Evolutionary conservation across 768 basidiomycete species (phyloP).

Genomic region (Leccinum ochraceum): DNA sequence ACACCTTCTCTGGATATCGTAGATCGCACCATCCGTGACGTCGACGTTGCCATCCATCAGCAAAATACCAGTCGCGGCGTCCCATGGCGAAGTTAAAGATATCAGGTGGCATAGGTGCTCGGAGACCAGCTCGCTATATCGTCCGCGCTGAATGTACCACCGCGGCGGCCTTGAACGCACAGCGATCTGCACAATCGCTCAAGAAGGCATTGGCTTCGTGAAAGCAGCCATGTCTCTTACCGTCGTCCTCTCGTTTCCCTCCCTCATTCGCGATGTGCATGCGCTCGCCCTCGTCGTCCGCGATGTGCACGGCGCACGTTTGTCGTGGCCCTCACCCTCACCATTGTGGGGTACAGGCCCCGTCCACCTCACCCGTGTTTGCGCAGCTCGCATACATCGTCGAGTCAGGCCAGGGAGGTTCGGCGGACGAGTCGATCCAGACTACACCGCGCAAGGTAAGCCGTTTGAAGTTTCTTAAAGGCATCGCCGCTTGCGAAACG

Average conservation of each 20-base stretch:
- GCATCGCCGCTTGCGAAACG: constrained; percentile 84
- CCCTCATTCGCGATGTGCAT: too few relatives aligned
- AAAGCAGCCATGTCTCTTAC: too few relatives aligned
- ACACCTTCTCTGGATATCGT: constrained; percentile 83
- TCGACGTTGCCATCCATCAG: constrained; percentile 68
- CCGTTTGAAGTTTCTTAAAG: constrained; percentile 67
- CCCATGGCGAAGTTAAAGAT: constrained; percentile 55
- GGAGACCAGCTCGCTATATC: constrained; percentile 48
- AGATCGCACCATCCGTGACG: constrained; percentile 80
- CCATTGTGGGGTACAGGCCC: too few relatives aligned
- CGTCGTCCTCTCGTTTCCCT: too few relatives aligned
- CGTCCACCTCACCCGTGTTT: constrained; percentile 39
- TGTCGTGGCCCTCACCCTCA: too few relatives aligned
- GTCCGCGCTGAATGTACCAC: constrained; percentile 4
- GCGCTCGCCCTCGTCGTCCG: too few relatives aligned
- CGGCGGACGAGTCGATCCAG: constrained; percentile 75
- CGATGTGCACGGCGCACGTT: too few relatives aligned
- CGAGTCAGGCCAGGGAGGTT: constrained; percentile 49
- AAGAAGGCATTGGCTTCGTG: too few relatives aligned
- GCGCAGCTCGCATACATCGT: constrained; percentile 85
- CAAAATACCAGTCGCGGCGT: constrained; percentile 51
- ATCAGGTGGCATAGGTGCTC: constrained; percentile 21
- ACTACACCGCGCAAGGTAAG: constrained; percentile 74
- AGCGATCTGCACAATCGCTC: too few relatives aligned
- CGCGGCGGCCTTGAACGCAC: too few relatives aligned